Base-by-base conservation (phyloP, 148 eudicot species). In the Rhododendron kiyosumense region DNA sequence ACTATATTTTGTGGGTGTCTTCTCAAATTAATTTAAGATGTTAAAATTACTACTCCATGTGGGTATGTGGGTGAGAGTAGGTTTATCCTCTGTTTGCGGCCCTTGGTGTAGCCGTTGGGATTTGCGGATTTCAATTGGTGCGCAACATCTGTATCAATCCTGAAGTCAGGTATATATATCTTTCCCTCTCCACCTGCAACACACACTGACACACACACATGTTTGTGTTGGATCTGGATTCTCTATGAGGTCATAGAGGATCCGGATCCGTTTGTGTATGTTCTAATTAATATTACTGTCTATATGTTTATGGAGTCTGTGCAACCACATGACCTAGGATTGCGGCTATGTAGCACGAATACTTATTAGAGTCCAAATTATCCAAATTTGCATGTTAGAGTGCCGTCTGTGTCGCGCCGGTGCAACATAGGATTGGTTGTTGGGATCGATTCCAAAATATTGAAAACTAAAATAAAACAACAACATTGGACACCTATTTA, bases 1-100 rank as follows among this genome's bases (percentile, higher is more conserved):
- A 46, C 49, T 63, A 13, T 30, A 69, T 28, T 69, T 30, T 30
- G 36, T 28, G 18, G 36, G 75, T 69, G 34, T 26, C 36, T 69
- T 69, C 36, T 69, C 36, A 32, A 32, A 15, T 32, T 51, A 4
- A 1, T 45, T 30, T 24, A 61, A 61, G 79, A 80, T 90, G 84
- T 86, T 86, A 89, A 61, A 79, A 59, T 28, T 78, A 41, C 45
- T 41, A 6, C 45, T 41, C 45, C 45, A 36, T 17, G 65, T 57
- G 24, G 2, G 14, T 82, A 22, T 75, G 15, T 59, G 28, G 75
- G 85, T 41, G 36, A 20, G 36, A 59, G 81, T 78, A 95, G 98
- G 96, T 93, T 36, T 94, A 90, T 83, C 98, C 98, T 51, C 86
- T 95, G 81, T 93, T 95, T 91, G 95, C 90, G 15, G 90, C 98